Conservation (phyloP, 139 green algal genomes). For the Auxenochlorella pyrenoidosa region DNA sequence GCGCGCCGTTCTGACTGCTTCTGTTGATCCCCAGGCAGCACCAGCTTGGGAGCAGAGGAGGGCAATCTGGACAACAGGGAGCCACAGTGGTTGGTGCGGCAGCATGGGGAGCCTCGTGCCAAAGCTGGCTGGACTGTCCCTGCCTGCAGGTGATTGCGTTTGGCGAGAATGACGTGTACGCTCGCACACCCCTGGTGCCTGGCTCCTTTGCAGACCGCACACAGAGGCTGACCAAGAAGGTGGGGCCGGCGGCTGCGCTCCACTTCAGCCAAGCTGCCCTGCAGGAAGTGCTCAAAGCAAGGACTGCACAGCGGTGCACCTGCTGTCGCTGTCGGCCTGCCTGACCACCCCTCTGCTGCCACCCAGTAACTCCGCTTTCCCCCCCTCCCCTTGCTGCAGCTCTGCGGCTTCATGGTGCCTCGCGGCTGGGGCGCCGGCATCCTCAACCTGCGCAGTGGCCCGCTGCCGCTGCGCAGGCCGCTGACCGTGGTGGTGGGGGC, state of each 20-base stretch:
- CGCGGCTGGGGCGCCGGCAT: slow-evolving; percentile 1
- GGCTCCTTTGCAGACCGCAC: slow-evolving; percentile 7
- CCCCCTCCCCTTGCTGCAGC: not conserved
- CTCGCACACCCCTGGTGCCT: not conserved
- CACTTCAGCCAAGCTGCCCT: no score
- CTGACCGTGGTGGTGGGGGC: not conserved
- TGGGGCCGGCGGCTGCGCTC: not conserved
- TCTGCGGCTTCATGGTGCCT: slow-evolving; percentile 22
- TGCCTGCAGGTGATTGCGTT: not conserved
- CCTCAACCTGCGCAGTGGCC: slow-evolving; percentile 17
- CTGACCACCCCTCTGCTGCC: not conserved
- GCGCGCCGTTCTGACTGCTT: no score
- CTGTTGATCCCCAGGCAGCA: no score
- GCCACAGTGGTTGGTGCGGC: no score
- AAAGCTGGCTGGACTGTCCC: no score
- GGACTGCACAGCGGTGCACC: no score
- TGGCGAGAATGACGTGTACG: slow-evolving; percentile 21
- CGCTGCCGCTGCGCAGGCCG: slow-evolving; percentile 10
- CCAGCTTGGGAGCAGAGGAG: no score
- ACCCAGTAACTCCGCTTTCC: not conserved
- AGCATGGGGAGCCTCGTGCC: no score
- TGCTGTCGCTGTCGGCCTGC: not conserved
- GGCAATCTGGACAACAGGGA: no score
- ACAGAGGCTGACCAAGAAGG: slow-evolving; percentile 10
- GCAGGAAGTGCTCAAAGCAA: no score